Evolutionary conservation across 495 filamentous ascomycete genomes (phyloP), one percentile per base, ranked within the genome.

Genomic region (Evernia prunastri): DNA sequence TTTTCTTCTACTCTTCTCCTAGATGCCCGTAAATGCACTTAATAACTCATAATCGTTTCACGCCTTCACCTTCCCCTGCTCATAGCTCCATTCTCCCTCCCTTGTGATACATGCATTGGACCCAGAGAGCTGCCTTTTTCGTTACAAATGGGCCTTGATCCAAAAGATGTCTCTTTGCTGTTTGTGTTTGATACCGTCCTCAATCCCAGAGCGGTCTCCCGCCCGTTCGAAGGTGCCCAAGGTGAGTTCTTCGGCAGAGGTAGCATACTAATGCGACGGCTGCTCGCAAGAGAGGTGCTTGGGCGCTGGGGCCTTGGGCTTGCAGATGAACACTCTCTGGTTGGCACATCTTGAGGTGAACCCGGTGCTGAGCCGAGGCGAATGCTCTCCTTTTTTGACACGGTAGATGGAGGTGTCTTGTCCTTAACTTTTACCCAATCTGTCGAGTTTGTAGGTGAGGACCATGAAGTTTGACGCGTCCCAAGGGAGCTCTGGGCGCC

Each of bases 181-280:
- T 58, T 56, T 18, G 8, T 29, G 17, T 54, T 56, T 31, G 61
- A 57, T 36, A 42, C 39, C n/a, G 51, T 40, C 20, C 51, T 56
- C n/a, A 63, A 15, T 25, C 62, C 62, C 35, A 64, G 17, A 39
- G 62, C 57, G 25, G 36, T 64, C 31, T 58, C 54, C 12, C 62
- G 45, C 15, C 56, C 62, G 23, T 64, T 56, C 3, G 61, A n/a
- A 33, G 25, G 25, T 8, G 62, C 35, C 23, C 43, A 25, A 3
- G 58, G 62, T 23, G 72, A 72, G 27, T 53, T 61, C 60, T 72
- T 79, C 3, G 76, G 76, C 56, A 80, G 40, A 25, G 80, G 80
- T 20, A 83, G 71, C 56, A 83, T 69, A 71, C 81, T 84, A 51
- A 71, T 73, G 25, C 82, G 78, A n/a, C 79, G 76, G 56, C 73